Evolutionary conservation across 148 eudicot species (phyloP).

Genomic region (Rhododendron kiyosumense): DNA sequence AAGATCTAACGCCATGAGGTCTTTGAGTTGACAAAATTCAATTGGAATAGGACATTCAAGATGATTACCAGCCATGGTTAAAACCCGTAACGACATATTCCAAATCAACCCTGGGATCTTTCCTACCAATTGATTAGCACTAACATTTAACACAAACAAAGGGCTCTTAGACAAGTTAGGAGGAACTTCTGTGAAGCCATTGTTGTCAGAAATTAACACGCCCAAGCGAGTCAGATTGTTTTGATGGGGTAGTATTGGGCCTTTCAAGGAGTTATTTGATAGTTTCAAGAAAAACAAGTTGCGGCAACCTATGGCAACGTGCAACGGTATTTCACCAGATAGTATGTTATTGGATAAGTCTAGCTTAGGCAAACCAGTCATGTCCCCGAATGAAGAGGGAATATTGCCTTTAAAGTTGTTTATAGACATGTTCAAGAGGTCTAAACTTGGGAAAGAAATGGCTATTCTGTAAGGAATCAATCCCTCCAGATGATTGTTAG

Average conservation of each 20-base stretch:
- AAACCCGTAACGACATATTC: not conserved
- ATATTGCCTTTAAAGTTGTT: constrained; percentile 5
- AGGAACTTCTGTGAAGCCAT: not conserved
- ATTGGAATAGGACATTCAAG: not conserved
- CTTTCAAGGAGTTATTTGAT: constrained; percentile 7
- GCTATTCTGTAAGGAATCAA: not conserved
- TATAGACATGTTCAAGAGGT: not conserved
- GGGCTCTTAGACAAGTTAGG: not conserved
- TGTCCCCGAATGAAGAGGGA: not conserved
- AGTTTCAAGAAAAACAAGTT: not conserved
- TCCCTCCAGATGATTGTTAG: too few relatives aligned
- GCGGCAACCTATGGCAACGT: not conserved
- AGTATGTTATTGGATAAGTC: not conserved
- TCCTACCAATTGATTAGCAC: not conserved
- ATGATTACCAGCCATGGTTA: not conserved
- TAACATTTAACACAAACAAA: not conserved
- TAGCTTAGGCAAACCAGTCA: not conserved
- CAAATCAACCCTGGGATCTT: not conserved
- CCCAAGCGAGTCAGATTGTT: not conserved
- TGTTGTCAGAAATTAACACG: not conserved
- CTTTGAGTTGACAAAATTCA: not conserved
- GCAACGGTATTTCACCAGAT: constrained; percentile 4
- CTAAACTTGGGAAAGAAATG: not conserved
- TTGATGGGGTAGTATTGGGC: not conserved
- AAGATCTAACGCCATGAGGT: not conserved